Evolutionary conservation across 2,329 filamentous ascomycete genomes (phyloP), one percentile per base, ranked within the genome.

Genomic region (Dichotomopilus funicola): DNA sequence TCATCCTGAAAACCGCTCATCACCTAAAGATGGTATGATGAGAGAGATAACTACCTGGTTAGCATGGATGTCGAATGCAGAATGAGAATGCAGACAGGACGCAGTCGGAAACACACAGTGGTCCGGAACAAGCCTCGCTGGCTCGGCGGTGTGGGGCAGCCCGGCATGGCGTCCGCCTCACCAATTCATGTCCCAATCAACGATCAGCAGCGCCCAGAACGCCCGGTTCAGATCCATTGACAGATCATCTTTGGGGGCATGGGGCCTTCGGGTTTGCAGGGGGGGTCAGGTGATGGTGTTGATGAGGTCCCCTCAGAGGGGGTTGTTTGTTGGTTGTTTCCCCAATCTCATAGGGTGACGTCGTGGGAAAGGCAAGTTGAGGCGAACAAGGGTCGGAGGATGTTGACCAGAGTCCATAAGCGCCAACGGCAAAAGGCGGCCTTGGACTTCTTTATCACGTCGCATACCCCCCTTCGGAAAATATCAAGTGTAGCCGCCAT

Each of bases 281-380:
- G 55, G 36, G 49, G 54, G 57, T 67, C 65, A 67, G 64, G 61
- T 66, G 64, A 66, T 51, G 58, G 49, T 50, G 59, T 51, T 56
- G 58, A 50, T 45, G 51, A 51, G 37, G 48, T 51, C 43, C 48
- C 12, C 49, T 27, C 31, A 41, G 19, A 54, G 38, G 49, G 37
- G 46, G 19, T 27, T 27, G 19, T 27, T 27, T 27, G 19, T 27
- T 27, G 19, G 19, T 27, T 27, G 19, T 27, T 49, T 45, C 48
- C 41, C 54, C 31, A 47, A 38, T 51, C 52, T 34, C 41, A 53
- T 46, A 37, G 43, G 38, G 58, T 48, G 53, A 47, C 45, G 57
- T 55, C 54, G 47, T 43, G 19, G 19, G 49, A 57, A 47, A 60
- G 56, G 49, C 47, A 56, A 57, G 19, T 33, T 35, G 48, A 54